Evolutionary conservation across 2,329 filamentous ascomycete species (phyloP).

Genomic region (Ceratocystis albifundus): DNA sequence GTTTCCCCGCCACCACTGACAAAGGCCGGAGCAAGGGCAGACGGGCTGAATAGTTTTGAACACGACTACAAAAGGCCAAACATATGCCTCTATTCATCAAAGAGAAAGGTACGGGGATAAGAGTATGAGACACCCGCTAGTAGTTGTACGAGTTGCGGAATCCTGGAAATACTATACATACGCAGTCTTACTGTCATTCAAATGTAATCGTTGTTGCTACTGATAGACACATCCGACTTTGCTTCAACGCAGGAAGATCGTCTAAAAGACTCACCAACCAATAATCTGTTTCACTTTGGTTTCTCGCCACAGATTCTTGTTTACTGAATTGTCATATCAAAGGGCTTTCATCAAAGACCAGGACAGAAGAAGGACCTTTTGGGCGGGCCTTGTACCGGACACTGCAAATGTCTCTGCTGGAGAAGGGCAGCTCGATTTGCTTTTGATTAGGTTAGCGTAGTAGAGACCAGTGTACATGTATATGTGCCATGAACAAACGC

Average conservation of each 20-base stretch:
- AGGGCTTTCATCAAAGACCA: background rate
- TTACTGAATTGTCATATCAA: background rate
- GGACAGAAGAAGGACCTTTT: background rate
- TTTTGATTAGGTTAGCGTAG: fast-evolving
- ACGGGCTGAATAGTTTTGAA: too few species aligned
- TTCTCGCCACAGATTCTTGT: background rate
- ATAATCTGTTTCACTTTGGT: background rate
- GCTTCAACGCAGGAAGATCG: background rate
- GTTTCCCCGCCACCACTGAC: too few species aligned
- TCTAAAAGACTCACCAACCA: background rate
- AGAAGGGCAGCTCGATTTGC: too few species aligned
- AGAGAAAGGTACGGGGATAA: too few species aligned
- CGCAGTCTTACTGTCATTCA: background rate
- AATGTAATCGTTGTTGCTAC: background rate
- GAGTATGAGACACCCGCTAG: too few species aligned
- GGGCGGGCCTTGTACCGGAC: background rate
- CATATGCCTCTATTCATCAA: too few species aligned
- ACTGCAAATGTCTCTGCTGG: background rate
- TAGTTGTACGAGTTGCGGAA: too few species aligned
- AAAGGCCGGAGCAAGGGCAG: too few species aligned
- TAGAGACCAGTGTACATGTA: background rate
- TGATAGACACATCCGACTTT: background rate
- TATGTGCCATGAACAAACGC: background rate
- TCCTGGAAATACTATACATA: too few species aligned
- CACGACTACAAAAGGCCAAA: too few species aligned